Percentiles rank a stretch among this genome's conserved stretches.
phyloP scores from a whole-genome alignment of 2,329 filamentous ascomycete genomes.

The Nannizzia gypsea region DNA sequence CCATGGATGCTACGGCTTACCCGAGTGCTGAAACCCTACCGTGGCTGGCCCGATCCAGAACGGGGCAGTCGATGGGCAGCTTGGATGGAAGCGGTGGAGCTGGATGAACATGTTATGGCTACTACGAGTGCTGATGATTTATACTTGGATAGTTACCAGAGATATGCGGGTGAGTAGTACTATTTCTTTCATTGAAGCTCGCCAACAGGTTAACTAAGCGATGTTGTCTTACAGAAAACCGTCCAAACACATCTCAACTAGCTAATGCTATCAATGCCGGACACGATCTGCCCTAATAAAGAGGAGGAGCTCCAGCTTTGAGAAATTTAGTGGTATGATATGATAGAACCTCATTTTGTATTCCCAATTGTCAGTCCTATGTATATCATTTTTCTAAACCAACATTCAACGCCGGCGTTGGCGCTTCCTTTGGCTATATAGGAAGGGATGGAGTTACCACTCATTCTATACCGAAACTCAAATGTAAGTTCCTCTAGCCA shows the following conservation, averaged over 20 bases:
- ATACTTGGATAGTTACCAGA: slow-evolving; percentile 55
- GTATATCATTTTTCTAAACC: not conserved
- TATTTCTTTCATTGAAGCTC: not conserved
- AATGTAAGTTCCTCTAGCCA: no score
- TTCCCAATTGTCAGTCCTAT: not conserved
- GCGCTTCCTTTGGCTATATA: not conserved
- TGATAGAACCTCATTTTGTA: not conserved
- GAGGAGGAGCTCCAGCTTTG: slow-evolving; percentile 8
- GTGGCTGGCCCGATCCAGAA: slow-evolving; percentile 54
- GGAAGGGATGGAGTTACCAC: no score
- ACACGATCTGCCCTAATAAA: slow-evolving; percentile 37
- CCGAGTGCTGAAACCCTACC: slow-evolving; percentile 53
- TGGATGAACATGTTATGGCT: slow-evolving; percentile 48
- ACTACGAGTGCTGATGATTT: slow-evolving; percentile 57
- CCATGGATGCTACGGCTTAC: slow-evolving; percentile 61
- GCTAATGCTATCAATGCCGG: slow-evolving; percentile 50
- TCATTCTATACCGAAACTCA: no score
- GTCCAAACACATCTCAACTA: slow-evolving; percentile 46
- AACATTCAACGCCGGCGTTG: not conserved
- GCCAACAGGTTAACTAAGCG: slow-evolving; percentile 3
- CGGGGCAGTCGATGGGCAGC: slow-evolving; percentile 52
- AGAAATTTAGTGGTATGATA: not conserved
- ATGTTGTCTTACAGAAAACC: slow-evolving; percentile 38
- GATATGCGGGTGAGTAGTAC: slow-evolving; percentile 43
- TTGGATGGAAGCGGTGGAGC: slow-evolving; percentile 61